A percentile compares a stretch with the other conserved stretches of the same genome.
phyloP scores from a whole-genome alignment of 164 flowering plant genomes.

The Magnolia changhungtana region DNA sequence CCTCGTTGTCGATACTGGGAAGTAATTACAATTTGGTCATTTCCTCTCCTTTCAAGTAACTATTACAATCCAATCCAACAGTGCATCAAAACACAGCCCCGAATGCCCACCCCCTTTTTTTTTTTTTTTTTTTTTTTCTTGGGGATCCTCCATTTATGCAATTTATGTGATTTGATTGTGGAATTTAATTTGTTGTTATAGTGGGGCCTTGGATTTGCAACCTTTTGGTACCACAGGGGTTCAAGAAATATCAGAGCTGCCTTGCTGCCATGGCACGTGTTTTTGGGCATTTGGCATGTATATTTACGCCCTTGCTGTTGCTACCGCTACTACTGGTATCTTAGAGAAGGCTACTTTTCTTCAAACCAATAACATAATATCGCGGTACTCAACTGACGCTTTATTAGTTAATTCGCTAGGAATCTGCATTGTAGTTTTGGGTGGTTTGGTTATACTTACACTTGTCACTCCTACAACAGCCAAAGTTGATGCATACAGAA shows the following conservation, averaged over 20 bases:
- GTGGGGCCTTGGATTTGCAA: conserved; percentile 90
- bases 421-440: conserved; percentile 58
- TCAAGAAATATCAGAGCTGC: conserved; percentile 61
- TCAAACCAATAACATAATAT: conserved; percentile 60
- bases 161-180: background rate
- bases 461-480: conserved; percentile 44
- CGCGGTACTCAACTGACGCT: conserved; percentile 82
- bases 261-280: conserved; percentile 87
- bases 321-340: conserved; percentile 73
- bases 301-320: conserved; percentile 80
- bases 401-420: conserved; percentile 73
- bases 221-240: conserved; percentile 96
- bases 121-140: background rate
- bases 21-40: background rate
- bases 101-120: too few species aligned
- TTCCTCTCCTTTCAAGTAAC: background rate
- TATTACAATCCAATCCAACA: too few species aligned
- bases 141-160: background rate
- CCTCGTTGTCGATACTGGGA: background rate
- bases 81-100: too few species aligned
- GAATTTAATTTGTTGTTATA: conserved; percentile 14
- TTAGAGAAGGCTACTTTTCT: conserved; percentile 90
- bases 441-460: conserved; percentile 79
- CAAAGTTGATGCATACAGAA: conserved; percentile 43
- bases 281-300: conserved; percentile 81